Evolutionary conservation across 2,329 filamentous ascomycete genomes (phyloP).

Genomic region (Albophoma yamanashiensis): DNA sequence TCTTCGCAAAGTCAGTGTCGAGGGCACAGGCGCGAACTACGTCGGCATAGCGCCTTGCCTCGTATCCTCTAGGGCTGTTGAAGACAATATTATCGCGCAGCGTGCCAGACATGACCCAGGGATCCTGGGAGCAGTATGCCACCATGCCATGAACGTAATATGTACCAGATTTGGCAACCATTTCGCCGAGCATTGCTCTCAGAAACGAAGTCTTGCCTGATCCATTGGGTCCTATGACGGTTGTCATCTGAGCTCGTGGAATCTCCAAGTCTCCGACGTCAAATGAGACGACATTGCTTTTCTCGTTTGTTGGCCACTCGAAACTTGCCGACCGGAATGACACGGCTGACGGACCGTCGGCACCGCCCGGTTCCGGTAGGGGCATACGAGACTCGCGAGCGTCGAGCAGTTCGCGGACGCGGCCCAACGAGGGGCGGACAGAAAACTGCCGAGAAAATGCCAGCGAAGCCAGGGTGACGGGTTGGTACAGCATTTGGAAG

Average conservation of each 20-base stretch:
- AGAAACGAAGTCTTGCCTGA: background rate
- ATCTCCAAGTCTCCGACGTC: background rate
- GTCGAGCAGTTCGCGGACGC: background rate
- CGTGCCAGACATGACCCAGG: background rate
- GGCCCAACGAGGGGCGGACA: background rate
- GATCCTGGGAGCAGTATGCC: background rate
- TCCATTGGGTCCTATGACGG: background rate
- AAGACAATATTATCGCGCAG: background rate
- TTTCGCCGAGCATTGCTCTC: background rate
- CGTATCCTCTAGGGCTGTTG: background rate
- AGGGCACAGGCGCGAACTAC: background rate
- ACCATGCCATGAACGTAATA: background rate
- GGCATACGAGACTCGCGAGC: background rate
- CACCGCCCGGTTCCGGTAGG: background rate
- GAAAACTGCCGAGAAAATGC: background rate
- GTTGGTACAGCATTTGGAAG: background rate
- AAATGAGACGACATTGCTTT: background rate
- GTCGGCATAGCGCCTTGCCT: background rate
- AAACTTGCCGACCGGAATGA: background rate
- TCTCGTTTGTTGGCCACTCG: background rate
- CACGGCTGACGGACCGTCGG: background rate
- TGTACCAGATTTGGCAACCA: background rate
- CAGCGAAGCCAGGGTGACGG: background rate
- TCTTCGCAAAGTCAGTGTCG: background rate
- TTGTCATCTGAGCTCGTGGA: background rate